Conservation (phyloP, 2,329 filamentous ascomycete genomes). For the Exophiala sideris region DNA sequence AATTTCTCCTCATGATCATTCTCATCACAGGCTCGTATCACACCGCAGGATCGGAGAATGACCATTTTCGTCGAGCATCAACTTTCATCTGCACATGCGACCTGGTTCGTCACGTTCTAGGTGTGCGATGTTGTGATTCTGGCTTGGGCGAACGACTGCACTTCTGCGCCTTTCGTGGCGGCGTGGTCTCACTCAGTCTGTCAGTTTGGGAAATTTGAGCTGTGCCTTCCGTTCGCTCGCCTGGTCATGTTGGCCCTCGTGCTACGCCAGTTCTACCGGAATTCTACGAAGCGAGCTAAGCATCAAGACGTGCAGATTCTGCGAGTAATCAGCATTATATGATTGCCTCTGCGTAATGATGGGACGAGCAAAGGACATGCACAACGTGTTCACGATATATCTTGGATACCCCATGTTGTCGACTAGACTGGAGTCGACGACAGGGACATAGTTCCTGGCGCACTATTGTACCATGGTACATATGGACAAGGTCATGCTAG, state of each 20-base stretch:
- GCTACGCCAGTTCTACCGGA: not conserved
- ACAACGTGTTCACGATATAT: no score
- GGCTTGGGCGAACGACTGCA: not conserved
- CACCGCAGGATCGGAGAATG: no score
- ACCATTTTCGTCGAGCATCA: constrained; percentile 3
- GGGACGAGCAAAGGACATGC: no score
- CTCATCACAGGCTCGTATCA: no score
- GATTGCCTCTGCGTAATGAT: not conserved
- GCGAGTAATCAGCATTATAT: not conserved
- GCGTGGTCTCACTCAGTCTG: not conserved
- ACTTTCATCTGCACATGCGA: constrained; percentile 6
- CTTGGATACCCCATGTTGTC: not conserved
- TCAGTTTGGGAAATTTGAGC: not conserved
- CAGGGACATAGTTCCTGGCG: no score
- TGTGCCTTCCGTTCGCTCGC: not conserved
- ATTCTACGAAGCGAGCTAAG: no score
- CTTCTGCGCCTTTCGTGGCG: not conserved
- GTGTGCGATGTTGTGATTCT: not conserved
- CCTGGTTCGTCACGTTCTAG: constrained; percentile 8
- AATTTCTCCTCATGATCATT: no score
- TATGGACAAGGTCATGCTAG: no score
- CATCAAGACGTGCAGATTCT: no score
- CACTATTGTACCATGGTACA: no score
- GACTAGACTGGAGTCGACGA: constrained; percentile 12
- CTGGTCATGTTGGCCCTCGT: not conserved